A percentile compares a stretch with the other conserved stretches of the same genome.
Evolutionary conservation across 2,329 filamentous ascomycete genomes (phyloP).

Genomic region (Fusarium hainanense): DNA sequence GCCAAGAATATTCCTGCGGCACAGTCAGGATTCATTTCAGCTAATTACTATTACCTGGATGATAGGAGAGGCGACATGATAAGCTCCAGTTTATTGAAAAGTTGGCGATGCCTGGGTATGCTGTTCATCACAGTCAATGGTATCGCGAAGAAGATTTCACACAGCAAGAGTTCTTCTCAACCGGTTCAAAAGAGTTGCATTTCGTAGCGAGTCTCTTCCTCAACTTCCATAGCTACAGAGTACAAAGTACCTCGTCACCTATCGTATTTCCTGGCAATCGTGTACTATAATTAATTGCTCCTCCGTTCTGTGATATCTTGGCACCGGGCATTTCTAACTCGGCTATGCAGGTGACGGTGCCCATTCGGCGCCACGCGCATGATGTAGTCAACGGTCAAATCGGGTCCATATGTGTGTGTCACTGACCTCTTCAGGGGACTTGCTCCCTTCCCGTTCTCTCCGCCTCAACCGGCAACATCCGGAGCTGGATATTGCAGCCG

Average conservation of each 20-base stretch:
- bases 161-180: conserved; percentile 43
- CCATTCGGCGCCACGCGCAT: conserved; percentile 53
- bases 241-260: neutral
- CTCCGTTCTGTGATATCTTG: conserved; percentile 13
- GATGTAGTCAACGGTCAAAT: conserved; percentile 28
- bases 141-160: neutral
- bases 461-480: conserved; percentile 50
- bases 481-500: conserved; percentile 50
- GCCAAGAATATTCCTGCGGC: neutral
- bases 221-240: conserved; percentile 41
- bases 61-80: neutral
- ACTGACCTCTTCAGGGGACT: conserved; percentile 52
- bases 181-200: conserved; percentile 45
- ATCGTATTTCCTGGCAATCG: neutral
- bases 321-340: conserved; percentile 47
- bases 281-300: conserved; percentile 19
- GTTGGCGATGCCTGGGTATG: neutral
- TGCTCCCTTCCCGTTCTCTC: conserved; percentile 48
- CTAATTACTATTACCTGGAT: neutral
- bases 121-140: neutral
- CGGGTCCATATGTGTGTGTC: conserved; percentile 55
- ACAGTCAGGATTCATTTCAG: neutral
- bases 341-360: conserved; percentile 49
- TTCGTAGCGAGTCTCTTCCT: conserved; percentile 48
- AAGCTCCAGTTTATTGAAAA: neutral